Conservation (phyloP, 768 basidiomycete species). For the Pisolithus sp. region DNA sequence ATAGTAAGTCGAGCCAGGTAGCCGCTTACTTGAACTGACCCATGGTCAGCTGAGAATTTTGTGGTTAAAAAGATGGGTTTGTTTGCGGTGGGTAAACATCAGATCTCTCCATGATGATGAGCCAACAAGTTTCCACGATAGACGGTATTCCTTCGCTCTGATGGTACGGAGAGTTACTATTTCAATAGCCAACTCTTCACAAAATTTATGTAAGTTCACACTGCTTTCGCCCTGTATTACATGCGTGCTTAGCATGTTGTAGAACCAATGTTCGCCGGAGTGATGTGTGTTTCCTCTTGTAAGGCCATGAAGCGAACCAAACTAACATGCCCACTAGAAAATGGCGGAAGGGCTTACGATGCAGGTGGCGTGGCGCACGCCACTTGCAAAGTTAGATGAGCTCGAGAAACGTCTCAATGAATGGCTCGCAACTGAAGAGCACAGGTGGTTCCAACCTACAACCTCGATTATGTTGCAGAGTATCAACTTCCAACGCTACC, state of each 20-base stretch:
- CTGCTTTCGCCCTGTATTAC: background rate
- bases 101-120: background rate
- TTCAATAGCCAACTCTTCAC: constrained; percentile 72
- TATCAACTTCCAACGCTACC: constrained; percentile 58
- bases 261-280: constrained; percentile 72
- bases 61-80: constrained; percentile 77
- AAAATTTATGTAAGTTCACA: constrained; percentile 58
- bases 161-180: constrained; percentile 77
- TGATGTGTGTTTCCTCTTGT: constrained; percentile 36
- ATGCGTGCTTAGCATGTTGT: background rate
- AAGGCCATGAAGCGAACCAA: background rate
- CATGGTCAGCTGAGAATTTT: constrained; percentile 50
- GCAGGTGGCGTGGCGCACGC: constrained; percentile 73
- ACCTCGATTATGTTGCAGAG: constrained; percentile 58
- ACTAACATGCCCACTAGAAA: constrained; percentile 37
- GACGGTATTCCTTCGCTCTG: constrained; percentile 65
- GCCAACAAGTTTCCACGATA: constrained; percentile 14
- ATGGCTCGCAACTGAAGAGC: constrained; percentile 75
- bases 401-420: constrained; percentile 62
- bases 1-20: constrained; percentile 32
- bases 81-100: constrained; percentile 49
- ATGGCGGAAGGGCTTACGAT: constrained; percentile 61
- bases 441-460: constrained; percentile 69
- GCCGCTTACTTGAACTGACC: constrained; percentile 4
- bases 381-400: constrained; percentile 62